A percentile compares a stretch with the other conserved stretches of the same genome.
Evolutionary conservation across 2,329 filamentous ascomycete genomes (phyloP).

Genomic region (Xylariaceae sp.): DNA sequence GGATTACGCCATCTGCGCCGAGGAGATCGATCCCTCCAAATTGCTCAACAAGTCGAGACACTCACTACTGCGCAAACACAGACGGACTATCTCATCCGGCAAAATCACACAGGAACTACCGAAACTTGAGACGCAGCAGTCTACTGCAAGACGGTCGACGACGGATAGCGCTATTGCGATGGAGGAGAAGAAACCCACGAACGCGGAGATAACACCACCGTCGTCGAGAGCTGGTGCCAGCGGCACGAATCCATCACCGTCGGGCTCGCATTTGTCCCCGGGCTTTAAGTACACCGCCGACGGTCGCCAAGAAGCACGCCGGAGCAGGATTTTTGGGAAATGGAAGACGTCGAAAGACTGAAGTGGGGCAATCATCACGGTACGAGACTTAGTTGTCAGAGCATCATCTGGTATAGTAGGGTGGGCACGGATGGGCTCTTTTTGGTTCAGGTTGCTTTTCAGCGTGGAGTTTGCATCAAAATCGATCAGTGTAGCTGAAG

Average conservation of each 20-base stretch:
- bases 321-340: conserved; percentile 23
- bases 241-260: conserved; percentile 33
- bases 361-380: conserved; percentile 1
- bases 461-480: conserved; percentile 13
- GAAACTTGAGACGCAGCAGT: conserved; percentile 22
- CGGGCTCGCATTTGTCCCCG: conserved; percentile 12
- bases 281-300: conserved; percentile 17
- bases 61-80: conserved; percentile 46
- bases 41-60: conserved; percentile 44
- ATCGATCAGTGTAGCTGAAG: neutral
- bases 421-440: too few relatives aligned
- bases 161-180: conserved; percentile 23
- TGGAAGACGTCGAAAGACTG: conserved; percentile 22
- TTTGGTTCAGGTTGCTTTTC: neutral
- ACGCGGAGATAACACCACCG: conserved; percentile 13
- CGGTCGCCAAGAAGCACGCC: conserved; percentile 19
- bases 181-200: conserved; percentile 17
- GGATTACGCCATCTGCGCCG: conserved; percentile 54
- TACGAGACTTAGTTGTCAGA: too few relatives aligned
- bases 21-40: conserved; percentile 47
- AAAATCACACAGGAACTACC: conserved; percentile 40
- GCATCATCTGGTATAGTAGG: neutral
- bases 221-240: conserved; percentile 39
- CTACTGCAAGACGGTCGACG: conserved; percentile 16
- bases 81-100: conserved; percentile 47